Base-by-base conservation (phyloP, 2,329 filamentous ascomycete genomes). In the Penicillium sp. region DNA sequence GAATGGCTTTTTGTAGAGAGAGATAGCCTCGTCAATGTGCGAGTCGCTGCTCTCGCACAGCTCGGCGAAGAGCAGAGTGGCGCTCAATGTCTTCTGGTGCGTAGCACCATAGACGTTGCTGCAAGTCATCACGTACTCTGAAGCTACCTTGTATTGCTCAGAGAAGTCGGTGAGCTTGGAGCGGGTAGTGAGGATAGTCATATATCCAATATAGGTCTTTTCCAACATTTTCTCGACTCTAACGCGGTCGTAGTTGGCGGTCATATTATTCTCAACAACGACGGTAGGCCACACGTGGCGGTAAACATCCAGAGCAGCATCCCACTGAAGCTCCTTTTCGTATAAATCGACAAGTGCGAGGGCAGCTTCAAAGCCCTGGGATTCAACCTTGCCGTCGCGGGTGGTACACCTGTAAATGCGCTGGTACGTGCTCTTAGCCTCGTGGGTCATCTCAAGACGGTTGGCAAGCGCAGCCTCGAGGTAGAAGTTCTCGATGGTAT, bases 51-150 rank as follows among this genome's bases (percentile, higher is more conserved):
- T 71, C 61, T 82, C 80, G 59, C 80, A 82, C 26, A 82, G 65
- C 48, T 75, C 74, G 3, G 79, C 80, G 29, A 81, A 71, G 0
- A 69, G 65, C 9, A 78, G 49, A 16, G 73, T 75, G 0, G 75
- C 73, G 52, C 72, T 73, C 35, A 76, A 69, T 1, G 75, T 77
- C 52, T 71, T 70, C 45, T 71, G 64, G 46, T 73, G 66, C 19
- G 71, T 70, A 21, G 67, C 62, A 6, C 71, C 72, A 29, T 76
- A 75, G 33, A 77, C 66, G 29, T 71, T 75, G 31, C 72, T 74
- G 9, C 79, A 78, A 0, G 77, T 76, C 56, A 79, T 76, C 55
- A 79, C 78, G 62, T 82, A 82, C 65, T 82, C 76, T 5, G 77
- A 72, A 0, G 79, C 74, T 22, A 83, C 70, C 63, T 80, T 73